phyloP scores from a whole-genome alignment of 805 yeast species.

The Metschnikowia reukaufii region DNA sequence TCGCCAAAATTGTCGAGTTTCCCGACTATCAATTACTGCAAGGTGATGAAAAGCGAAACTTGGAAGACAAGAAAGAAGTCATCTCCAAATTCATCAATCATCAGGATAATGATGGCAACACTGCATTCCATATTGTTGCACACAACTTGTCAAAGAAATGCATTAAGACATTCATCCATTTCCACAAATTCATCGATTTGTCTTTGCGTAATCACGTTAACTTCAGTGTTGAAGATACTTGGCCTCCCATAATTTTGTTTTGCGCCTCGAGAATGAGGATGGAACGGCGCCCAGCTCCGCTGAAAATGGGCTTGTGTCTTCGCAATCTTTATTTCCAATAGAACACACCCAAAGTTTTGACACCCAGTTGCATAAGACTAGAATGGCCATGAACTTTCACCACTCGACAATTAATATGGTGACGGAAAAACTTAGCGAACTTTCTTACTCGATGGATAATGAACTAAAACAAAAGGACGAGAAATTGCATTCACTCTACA shows the following conservation, averaged over 20 bases:
- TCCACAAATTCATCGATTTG: slow-evolving; percentile 27
- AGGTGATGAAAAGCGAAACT: slow-evolving; percentile 14
- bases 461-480: slow-evolving; percentile 41
- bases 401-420: slow-evolving; percentile 33
- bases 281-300: not conserved
- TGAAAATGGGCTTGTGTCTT: slow-evolving; percentile 3
- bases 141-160: slow-evolving; percentile 26
- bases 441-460: slow-evolving; percentile 37
- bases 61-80: slow-evolving; percentile 26
- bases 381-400: slow-evolving; percentile 35
- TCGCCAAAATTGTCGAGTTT: slow-evolving; percentile 33
- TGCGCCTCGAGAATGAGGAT: slow-evolving; percentile 23
- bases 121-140: slow-evolving; percentile 91
- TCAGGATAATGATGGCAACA: slow-evolving; percentile 92
- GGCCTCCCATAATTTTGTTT: slow-evolving; percentile 29
- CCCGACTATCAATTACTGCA: slow-evolving; percentile 25
- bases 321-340: slow-evolving; percentile 6
- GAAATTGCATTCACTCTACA: slow-evolving; percentile 27
- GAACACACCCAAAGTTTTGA: slow-evolving; percentile 34
- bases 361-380: slow-evolving; percentile 36
- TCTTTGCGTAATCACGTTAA: slow-evolving; percentile 26
- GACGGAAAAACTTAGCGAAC: slow-evolving; percentile 40
- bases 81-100: slow-evolving; percentile 65
- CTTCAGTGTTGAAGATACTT: slow-evolving; percentile 29
- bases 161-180: slow-evolving; percentile 25